These are phyloP conservation scores for Lipomyces sp. DNA, from an alignment of 805 yeast genomes.

Conservation along the genomic window DNA sequence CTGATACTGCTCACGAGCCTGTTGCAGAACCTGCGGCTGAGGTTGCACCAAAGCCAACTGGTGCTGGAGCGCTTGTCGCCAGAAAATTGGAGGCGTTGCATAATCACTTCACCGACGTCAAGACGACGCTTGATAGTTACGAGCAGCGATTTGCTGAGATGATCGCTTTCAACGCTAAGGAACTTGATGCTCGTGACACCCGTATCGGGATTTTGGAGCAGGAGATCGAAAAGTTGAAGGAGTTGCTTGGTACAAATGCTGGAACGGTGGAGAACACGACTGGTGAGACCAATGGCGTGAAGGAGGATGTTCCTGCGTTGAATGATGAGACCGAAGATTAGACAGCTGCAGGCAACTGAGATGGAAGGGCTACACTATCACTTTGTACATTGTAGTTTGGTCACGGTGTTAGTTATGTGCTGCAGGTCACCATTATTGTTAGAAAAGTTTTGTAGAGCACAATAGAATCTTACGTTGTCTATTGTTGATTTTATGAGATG, in stretches of 20 bases:
- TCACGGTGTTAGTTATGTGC: neutral
- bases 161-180: constrained; percentile 22
- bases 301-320: constrained; percentile 5
- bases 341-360: neutral
- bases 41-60: constrained; percentile 19
- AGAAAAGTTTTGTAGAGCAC: neutral
- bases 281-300: constrained; percentile 2
- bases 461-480: neutral
- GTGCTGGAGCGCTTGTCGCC: constrained; percentile 18
- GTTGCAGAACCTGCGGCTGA: constrained; percentile 28
- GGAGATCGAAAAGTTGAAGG: constrained; percentile 32
- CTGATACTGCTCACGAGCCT: constrained; percentile 10
- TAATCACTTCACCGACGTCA: constrained; percentile 16
- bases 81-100: constrained; percentile 32
- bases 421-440: neutral
- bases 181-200: constrained; percentile 37
- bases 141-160: constrained; percentile 33
- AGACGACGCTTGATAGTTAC: constrained; percentile 21
- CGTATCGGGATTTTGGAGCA: constrained; percentile 38
- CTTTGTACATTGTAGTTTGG: neutral
- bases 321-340: constrained; percentile 4
- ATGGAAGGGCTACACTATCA: neutral
- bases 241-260: constrained; percentile 5
- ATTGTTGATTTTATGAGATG: neutral
- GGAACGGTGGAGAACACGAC: constrained; percentile 5